phyloP scores from a whole-genome alignment of 192 early-diverging fungal genomes.

The Phlyctochytrium planicorne region DNA sequence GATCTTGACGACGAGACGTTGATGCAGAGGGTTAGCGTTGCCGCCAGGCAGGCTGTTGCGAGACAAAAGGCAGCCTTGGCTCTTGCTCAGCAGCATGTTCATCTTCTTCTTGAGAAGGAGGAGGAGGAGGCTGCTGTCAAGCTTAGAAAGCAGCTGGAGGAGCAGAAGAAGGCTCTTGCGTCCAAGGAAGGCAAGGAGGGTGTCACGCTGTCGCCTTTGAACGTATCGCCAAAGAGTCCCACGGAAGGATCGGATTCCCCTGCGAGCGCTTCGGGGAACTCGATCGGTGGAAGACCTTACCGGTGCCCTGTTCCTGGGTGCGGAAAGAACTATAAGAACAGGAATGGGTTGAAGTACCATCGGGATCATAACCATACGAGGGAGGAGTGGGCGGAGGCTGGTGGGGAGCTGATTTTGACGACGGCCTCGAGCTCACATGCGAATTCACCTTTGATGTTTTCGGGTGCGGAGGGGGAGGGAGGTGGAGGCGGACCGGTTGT shows the following conservation, averaged over 20 bases:
- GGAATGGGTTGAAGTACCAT: slow-evolving; percentile 91
- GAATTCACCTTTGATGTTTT: too few species aligned
- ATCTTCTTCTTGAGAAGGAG: slow-evolving; percentile 1
- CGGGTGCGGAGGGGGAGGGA: not conserved
- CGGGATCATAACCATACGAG: slow-evolving; percentile 64
- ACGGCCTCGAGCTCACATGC: too few species aligned
- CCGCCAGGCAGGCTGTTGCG: not conserved
- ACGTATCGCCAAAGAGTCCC: too few species aligned
- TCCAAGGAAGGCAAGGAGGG: not conserved
- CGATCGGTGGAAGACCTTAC: too few species aligned
- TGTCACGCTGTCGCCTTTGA: not conserved
- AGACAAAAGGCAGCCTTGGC: slow-evolving; percentile 2
- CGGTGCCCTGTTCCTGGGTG: slow-evolving; percentile 78
- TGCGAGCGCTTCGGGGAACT: too few species aligned
- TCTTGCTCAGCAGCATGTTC: not conserved
- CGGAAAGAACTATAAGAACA: slow-evolving; percentile 90
- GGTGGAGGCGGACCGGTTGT: not conserved
- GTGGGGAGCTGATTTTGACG: not conserved
- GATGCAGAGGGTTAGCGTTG: not conserved
- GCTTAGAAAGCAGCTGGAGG: slow-evolving; percentile 2
- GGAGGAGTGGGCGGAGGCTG: slow-evolving; percentile 7
- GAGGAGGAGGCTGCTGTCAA: slow-evolving; percentile 1
- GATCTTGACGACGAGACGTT: not conserved
- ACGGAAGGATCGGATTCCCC: too few species aligned
- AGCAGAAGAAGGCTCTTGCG: not conserved